A percentile compares a stretch with the other conserved stretches of the same genome.
Conservation (phyloP, 352 stramenopile genomes). For the Globisporangium spiculum region DNA sequence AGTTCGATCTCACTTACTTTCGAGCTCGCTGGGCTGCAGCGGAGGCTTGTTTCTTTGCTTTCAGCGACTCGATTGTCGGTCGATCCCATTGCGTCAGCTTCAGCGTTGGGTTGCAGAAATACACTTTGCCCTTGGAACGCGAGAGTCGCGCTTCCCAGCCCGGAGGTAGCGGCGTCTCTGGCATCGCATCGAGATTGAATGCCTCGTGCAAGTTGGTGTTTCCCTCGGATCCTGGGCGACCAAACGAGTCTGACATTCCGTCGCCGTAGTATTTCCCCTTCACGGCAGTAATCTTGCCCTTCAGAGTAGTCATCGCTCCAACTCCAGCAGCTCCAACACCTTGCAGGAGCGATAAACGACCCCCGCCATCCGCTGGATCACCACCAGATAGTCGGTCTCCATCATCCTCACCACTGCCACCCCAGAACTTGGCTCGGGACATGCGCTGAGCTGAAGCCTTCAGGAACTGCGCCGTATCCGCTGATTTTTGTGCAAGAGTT, state of each 20-base stretch:
- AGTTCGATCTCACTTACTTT: conserved; percentile 22
- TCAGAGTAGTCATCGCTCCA: conserved; percentile 71
- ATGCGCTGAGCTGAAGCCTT: conserved; percentile 70
- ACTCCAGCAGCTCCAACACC: conserved; percentile 48
- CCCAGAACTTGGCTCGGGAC: conserved; percentile 60
- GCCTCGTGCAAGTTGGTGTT: conserved; percentile 33
- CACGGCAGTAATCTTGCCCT: conserved; percentile 63
- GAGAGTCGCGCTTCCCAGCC: conserved; percentile 82
- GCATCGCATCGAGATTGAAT: conserved; percentile 68
- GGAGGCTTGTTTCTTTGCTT: conserved; percentile 52
- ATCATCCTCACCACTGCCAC: conserved; percentile 36
- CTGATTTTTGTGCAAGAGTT: conserved; percentile 66
- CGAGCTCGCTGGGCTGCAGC: conserved; percentile 38
- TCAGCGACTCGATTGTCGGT: conserved; percentile 59
- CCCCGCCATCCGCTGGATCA: conserved; percentile 39
- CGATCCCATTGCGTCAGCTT: conserved; percentile 85
- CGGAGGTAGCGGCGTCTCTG: conserved; percentile 49
- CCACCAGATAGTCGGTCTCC: conserved; percentile 51
- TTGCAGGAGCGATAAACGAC: conserved; percentile 62
- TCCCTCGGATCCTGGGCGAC: conserved; percentile 7
- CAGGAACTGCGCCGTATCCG: conserved; percentile 76
- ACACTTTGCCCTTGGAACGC: conserved; percentile 81
- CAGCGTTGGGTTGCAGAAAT: conserved; percentile 80
- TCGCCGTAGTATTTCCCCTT: conserved; percentile 81
- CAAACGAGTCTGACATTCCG: conserved; percentile 6